Conservation (phyloP, 2,329 filamentous ascomycete species). For the Cucurbitaria berberidis region DNA sequence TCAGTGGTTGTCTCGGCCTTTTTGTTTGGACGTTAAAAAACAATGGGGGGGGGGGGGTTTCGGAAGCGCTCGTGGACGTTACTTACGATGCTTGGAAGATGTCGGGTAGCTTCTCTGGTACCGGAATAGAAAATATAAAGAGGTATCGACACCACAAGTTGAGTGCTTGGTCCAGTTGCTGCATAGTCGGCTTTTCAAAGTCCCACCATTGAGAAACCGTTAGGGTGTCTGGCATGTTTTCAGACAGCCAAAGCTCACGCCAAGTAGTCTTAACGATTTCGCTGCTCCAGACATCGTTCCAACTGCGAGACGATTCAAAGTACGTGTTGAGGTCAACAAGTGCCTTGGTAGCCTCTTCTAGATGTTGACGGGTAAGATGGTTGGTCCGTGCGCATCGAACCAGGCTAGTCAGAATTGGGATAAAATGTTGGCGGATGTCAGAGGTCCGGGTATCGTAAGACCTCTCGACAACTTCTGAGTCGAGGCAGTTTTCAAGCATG, state of each 20-base stretch:
- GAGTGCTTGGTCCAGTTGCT: slow-evolving; percentile 51
- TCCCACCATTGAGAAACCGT: slow-evolving; percentile 52
- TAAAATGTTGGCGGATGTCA: slow-evolving; percentile 46
- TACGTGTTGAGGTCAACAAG: slow-evolving; percentile 50
- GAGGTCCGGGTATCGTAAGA: slow-evolving; percentile 35
- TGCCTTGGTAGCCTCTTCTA: slow-evolving; percentile 47
- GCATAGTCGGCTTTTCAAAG: slow-evolving; percentile 52
- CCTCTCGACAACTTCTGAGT: slow-evolving; percentile 41
- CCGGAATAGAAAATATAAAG: slow-evolving; percentile 62
- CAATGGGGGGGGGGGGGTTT: no score
- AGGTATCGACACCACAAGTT: slow-evolving; percentile 54
- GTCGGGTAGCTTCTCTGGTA: slow-evolving; percentile 60
- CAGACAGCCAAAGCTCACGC: slow-evolving; percentile 52
- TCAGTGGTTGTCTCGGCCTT: no score
- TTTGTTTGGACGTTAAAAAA: no score
- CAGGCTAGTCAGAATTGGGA: slow-evolving; percentile 46
- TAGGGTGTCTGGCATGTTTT: slow-evolving; percentile 48
- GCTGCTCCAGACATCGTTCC: slow-evolving; percentile 52
- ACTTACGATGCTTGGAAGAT: slow-evolving; percentile 67
- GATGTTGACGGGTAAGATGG: slow-evolving; percentile 39
- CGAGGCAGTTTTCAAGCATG: slow-evolving; percentile 48
- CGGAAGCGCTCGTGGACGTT: no score
- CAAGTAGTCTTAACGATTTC: slow-evolving; percentile 53
- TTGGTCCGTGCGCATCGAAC: slow-evolving; percentile 45
- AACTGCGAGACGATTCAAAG: slow-evolving; percentile 51